phyloP scores from a whole-genome alignment of 2,329 filamentous ascomycete species.

The Fusarium succisae region DNA sequence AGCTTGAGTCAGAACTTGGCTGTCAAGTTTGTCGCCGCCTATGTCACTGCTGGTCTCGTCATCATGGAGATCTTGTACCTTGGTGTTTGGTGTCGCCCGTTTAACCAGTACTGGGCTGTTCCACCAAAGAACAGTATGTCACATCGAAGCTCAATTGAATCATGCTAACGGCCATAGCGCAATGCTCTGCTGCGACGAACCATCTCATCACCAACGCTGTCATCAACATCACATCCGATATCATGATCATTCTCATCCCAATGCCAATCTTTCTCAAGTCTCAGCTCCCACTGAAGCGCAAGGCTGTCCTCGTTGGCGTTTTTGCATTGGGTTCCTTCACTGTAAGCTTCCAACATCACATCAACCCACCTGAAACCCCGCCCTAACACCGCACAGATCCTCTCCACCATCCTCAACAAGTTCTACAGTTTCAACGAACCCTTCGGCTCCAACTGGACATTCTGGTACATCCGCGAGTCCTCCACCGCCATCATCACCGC shows the following conservation, averaged over 20 bases:
- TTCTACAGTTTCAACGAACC: slow-evolving; percentile 54
- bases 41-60: slow-evolving; percentile 57
- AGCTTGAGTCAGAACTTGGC: slow-evolving; percentile 57
- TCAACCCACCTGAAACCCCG: neutral
- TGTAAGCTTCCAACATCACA: slow-evolving; percentile 46
- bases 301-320: slow-evolving; percentile 59
- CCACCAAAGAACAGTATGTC: slow-evolving; percentile 58
- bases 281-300: slow-evolving; percentile 60
- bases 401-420: slow-evolving; percentile 59
- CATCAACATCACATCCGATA: slow-evolving; percentile 68
- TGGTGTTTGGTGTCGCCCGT: slow-evolving; percentile 65
- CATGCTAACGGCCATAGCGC: slow-evolving; percentile 48
- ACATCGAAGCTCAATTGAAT: neutral
- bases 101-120: slow-evolving; percentile 66
- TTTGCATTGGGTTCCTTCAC: slow-evolving; percentile 59
- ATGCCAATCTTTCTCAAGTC: slow-evolving; percentile 63
- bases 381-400: slow-evolving; percentile 50
- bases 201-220: slow-evolving; percentile 67
- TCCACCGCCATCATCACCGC: slow-evolving; percentile 55
- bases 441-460: slow-evolving; percentile 51
- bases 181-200: slow-evolving; percentile 66
- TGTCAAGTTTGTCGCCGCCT: slow-evolving; percentile 60
- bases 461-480: slow-evolving; percentile 56
- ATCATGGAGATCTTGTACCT: slow-evolving; percentile 61
- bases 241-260: slow-evolving; percentile 67